A percentile compares a stretch with the other conserved stretches of the same genome.
phyloP scores from a whole-genome alignment of 225 moss, liverwort and hornwort species.

The Marchantia paleacea region DNA sequence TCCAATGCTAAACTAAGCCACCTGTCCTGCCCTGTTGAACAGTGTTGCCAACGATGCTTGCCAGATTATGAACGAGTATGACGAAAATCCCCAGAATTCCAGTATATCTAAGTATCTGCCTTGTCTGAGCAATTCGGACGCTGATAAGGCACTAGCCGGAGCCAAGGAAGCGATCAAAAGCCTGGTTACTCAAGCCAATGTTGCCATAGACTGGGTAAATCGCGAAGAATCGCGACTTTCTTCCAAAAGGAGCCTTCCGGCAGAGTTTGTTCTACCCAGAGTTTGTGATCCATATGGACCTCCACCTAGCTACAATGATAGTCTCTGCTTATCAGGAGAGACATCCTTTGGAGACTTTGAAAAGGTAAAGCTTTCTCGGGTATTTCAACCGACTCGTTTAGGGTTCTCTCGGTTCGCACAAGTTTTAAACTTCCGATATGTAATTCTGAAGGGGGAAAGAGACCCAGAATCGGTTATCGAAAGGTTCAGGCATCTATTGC shows the following conservation, averaged over 20 bases:
- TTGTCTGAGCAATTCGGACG: constrained; percentile 51
- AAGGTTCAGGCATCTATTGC: neutral
- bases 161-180: constrained; percentile 69
- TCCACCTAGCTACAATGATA: constrained; percentile 48
- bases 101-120: constrained; percentile 56
- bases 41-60: constrained; percentile 69
- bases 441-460: neutral
- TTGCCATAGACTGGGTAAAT: constrained; percentile 64
- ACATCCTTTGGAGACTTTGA: constrained; percentile 53
- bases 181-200: constrained; percentile 58
- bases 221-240: constrained; percentile 50
- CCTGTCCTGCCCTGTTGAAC: constrained; percentile 6
- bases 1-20: neutral
- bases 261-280: constrained; percentile 46
- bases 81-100: constrained; percentile 51
- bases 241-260: constrained; percentile 20
- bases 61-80: constrained; percentile 61
- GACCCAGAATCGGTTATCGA: no score
- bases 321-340: constrained; percentile 38
- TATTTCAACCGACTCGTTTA: neutral
- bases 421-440: neutral
- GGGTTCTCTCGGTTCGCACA: neutral
- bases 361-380: constrained; percentile 28
- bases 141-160: constrained; percentile 56
- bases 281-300: constrained; percentile 77